phyloP scores from a whole-genome alignment of 257 asterid genomes.

The Coffea canephora region DNA sequence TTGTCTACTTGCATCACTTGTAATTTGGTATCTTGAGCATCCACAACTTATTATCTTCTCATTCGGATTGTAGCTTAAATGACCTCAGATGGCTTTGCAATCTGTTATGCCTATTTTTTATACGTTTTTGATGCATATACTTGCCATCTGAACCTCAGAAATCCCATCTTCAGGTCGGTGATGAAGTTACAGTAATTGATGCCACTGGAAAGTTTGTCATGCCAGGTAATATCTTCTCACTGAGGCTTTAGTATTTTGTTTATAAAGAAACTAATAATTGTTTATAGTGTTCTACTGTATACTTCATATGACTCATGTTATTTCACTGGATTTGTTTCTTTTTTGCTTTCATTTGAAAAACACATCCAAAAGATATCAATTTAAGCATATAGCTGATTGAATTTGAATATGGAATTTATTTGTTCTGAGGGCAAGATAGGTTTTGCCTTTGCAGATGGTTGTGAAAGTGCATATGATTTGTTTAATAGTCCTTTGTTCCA shows the following conservation, averaged over 20 bases:
- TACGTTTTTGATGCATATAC: neutral
- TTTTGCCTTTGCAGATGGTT: neutral
- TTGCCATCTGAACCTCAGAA: conserved; percentile 21
- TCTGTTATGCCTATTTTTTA: neutral
- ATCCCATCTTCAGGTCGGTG: conserved; percentile 63
- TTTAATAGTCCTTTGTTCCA: neutral
- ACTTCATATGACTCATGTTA: neutral
- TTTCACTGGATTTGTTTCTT: neutral
- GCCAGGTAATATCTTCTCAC: conserved; percentile 60
- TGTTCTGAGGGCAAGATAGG: neutral
- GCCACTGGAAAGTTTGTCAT: conserved; percentile 93
- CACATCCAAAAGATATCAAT: neutral
- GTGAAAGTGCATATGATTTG: neutral
- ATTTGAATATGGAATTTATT: neutral
- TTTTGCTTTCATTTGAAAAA: neutral
- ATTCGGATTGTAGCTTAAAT: neutral
- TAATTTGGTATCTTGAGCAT: neutral
- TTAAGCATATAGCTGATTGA: neutral
- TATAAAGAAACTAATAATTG: neutral
- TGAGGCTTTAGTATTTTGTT: too few species aligned
- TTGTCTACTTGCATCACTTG: neutral
- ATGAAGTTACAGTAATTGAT: conserved; percentile 69
- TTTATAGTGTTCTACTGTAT: neutral
- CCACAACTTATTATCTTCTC: neutral
- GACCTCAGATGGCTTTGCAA: neutral